phyloP scores from a whole-genome alignment of 1,284 basidiomycete genomes.

The Cryptococcus depauperatus region DNA sequence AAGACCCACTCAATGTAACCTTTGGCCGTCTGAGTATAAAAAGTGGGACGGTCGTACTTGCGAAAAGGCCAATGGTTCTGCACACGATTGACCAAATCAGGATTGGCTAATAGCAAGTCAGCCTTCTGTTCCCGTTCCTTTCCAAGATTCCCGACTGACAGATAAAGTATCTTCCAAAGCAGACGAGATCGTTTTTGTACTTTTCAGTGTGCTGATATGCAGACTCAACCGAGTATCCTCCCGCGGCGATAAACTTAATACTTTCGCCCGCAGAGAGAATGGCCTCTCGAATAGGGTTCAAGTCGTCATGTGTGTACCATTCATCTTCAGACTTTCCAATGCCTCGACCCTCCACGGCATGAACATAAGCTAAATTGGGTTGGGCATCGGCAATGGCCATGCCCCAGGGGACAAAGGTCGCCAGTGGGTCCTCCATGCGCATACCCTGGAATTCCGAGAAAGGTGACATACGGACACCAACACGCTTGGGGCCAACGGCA shows the following conservation, averaged over 20 bases:
- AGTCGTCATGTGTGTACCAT: constrained; percentile 12
- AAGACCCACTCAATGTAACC: constrained; percentile 12
- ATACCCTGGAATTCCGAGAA: constrained; percentile 49
- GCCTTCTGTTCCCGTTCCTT: neutral
- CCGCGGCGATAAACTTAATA: constrained; percentile 48
- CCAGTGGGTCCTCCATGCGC: constrained; percentile 5
- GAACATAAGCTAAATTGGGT: constrained; percentile 54
- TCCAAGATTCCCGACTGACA: constrained; percentile 9
- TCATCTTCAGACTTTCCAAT: constrained; percentile 16
- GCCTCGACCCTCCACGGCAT: constrained; percentile 51
- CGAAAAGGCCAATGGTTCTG: constrained; percentile 32
- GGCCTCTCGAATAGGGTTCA: constrained; percentile 20
- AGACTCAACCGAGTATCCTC: constrained; percentile 44
- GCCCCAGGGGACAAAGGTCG: constrained; percentile 15
- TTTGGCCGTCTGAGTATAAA: constrained; percentile 7
- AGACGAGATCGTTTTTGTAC: constrained; percentile 45
- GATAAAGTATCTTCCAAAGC: constrained; percentile 51
- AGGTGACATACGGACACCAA: constrained; percentile 53
- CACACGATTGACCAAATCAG: constrained; percentile 52
- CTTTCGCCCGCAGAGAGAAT: constrained; percentile 14
- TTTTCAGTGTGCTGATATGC: constrained; percentile 28
- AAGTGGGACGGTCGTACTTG: constrained; percentile 30
- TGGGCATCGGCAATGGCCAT: constrained; percentile 39
- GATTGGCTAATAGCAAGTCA: constrained; percentile 38
- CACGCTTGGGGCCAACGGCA: constrained; percentile 50